Evolutionary conservation across 139 green algal genomes (phyloP).

Genomic region (Pycnococcus provasolii): DNA sequence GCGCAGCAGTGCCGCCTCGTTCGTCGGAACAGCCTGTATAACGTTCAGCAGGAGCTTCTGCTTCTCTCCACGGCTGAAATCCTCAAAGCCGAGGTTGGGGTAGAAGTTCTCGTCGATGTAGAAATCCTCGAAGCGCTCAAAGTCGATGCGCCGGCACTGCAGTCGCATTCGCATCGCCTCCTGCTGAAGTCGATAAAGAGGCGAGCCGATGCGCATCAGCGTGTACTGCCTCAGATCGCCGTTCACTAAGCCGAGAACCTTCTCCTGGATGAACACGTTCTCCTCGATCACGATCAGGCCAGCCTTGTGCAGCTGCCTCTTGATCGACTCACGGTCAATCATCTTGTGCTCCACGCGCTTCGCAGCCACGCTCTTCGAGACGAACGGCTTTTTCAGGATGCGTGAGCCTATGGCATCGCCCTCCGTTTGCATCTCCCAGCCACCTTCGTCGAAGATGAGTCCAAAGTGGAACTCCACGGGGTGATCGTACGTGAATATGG

Average conservation of each 20-base stretch:
- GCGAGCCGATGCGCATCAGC: slow-evolving; percentile 21
- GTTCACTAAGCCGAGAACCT: slow-evolving; percentile 11
- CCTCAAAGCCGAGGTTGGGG: slow-evolving; percentile 20
- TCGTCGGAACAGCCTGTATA: slow-evolving; percentile 7
- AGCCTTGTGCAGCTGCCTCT: slow-evolving; percentile 11
- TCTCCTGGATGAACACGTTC: slow-evolving; percentile 18
- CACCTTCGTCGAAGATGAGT: slow-evolving; percentile 31
- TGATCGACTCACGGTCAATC: slow-evolving; percentile 18
- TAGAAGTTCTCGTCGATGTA: slow-evolving; percentile 27
- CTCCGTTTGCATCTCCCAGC: slow-evolving; percentile 11
- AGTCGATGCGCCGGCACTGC: slow-evolving; percentile 4
- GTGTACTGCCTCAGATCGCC: slow-evolving; percentile 21
- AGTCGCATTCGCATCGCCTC: slow-evolving; percentile 28
- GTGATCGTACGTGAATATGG: slow-evolving; percentile 6
- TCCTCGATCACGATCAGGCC: slow-evolving; percentile 24
- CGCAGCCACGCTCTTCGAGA: slow-evolving; percentile 4
- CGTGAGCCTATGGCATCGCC: slow-evolving; percentile 5
- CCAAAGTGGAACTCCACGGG: slow-evolving; percentile 24
- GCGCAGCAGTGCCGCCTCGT: neutral
- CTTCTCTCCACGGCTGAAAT: slow-evolving; percentile 16
- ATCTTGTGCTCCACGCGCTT: slow-evolving; percentile 18
- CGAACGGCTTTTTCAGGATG: slow-evolving; percentile 12
- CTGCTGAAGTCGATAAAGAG: slow-evolving; percentile 31
- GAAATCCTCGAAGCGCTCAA: slow-evolving; percentile 24
- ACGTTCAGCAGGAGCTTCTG: slow-evolving; percentile 23